These are phyloP conservation scores for Diplodia scrobiculata DNA, from an alignment of 2,329 filamentous ascomycete species.

Conservation along the genomic window DNA sequence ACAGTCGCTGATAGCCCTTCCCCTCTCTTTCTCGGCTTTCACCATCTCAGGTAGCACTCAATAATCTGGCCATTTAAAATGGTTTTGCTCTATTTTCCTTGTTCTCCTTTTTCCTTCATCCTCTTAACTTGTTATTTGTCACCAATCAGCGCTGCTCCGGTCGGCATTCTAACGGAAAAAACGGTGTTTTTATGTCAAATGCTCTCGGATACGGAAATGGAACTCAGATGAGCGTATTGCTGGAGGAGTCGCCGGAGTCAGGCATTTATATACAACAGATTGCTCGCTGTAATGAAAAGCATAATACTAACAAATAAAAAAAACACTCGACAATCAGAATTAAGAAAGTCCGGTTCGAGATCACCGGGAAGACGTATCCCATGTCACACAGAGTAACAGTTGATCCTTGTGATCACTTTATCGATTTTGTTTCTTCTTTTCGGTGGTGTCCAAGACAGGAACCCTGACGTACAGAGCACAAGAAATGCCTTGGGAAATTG, in stretches of 20 bases:
- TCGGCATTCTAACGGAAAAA: conserved; percentile 22
- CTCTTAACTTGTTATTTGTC: conserved; percentile 11
- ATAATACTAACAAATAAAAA: conserved; percentile 25
- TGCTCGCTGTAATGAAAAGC: conserved; percentile 25
- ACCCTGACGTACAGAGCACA: background rate
- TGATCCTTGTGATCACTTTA: background rate
- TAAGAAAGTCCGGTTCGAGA: background rate
- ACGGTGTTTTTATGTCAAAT: conserved; percentile 22
- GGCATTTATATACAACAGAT: conserved; percentile 27
- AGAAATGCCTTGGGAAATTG: background rate
- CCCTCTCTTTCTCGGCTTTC: conserved; percentile 23
- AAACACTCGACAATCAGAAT: conserved; percentile 9
- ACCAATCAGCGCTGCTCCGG: conserved; percentile 23
- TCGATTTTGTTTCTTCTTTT: background rate
- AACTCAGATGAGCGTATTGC: conserved; percentile 22
- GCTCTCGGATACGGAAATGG: conserved; percentile 19
- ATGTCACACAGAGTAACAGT: background rate
- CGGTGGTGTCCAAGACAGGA: background rate
- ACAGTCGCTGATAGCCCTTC: background rate
- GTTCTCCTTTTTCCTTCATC: background rate
- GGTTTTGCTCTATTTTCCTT: background rate
- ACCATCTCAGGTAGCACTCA: conserved; percentile 11
- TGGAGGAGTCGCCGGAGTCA: conserved; percentile 26
- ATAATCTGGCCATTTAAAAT: conserved; percentile 10
- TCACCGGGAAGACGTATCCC: background rate